A percentile compares a stretch with the other conserved stretches of the same genome.
phyloP scores from a whole-genome alignment of 2,329 filamentous ascomycete species.

The Aspergillus alliaceus region DNA sequence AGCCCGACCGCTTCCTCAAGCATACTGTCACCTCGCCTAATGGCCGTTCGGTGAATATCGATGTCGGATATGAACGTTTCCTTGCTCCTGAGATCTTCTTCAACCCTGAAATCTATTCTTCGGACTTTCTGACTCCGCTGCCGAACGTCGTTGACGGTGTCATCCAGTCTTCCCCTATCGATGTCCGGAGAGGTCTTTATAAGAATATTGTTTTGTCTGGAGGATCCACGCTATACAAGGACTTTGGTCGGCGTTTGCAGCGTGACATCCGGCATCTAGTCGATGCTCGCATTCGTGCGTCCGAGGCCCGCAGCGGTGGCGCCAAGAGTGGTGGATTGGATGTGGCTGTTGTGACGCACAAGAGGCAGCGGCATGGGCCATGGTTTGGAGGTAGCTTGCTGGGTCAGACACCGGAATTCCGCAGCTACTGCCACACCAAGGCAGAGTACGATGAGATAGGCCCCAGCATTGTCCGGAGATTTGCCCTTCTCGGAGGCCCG shows the following conservation, averaged over 20 bases:
- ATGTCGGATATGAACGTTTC: conserved; percentile 97
- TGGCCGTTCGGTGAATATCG: conserved; percentile 79
- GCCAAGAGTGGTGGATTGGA: conserved; percentile 92
- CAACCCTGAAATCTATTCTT: conserved; percentile 99
- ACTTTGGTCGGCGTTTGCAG: conserved; percentile 94
- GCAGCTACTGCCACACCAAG: conserved; percentile 97
- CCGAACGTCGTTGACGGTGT: conserved; percentile 93
- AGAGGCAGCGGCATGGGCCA: conserved; percentile 92
- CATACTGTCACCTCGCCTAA: conserved; percentile 84
- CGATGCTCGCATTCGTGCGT: conserved; percentile 87
- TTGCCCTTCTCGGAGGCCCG: conserved; percentile 88
- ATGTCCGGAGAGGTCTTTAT: conserved; percentile 94
- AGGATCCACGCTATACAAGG: conserved; percentile 96
- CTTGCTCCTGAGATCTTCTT: conserved; percentile 99
- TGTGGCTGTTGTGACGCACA: conserved; percentile 96
- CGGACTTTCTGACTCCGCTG: conserved; percentile 93
- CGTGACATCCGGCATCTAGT: conserved; percentile 96
- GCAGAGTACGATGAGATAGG: conserved; percentile 89
- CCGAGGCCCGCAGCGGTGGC: conserved; percentile 86
- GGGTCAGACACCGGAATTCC: conserved; percentile 96
- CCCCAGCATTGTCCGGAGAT: conserved; percentile 90
- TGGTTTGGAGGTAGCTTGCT: conserved; percentile 98
- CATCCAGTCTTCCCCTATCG: conserved; percentile 96
- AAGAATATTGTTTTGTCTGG: conserved; percentile 99
- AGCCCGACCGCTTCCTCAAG: conserved; percentile 86